These are phyloP conservation scores for Casaregolazyma lundiana DNA, from an alignment of 1,139 yeast genomes.

Conservation along the genomic window DNA sequence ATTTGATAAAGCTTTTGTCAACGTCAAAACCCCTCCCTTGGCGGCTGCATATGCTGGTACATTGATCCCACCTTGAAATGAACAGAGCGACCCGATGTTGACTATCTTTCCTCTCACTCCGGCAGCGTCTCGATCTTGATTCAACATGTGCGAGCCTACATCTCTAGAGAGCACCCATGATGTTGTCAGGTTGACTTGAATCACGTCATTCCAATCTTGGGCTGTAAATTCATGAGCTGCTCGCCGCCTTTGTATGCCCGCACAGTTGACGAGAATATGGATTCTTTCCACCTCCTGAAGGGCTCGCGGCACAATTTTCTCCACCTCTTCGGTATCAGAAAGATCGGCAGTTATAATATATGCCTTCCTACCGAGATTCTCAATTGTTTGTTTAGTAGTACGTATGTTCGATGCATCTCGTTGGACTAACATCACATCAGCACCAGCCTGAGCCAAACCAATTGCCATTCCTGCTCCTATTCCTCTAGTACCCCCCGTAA, in stretches of 20 bases:
- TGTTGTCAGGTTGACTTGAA: conserved; percentile 47
- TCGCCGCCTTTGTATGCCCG: conserved; percentile 44
- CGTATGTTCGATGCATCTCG: too few species aligned
- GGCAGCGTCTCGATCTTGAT: conserved; percentile 29
- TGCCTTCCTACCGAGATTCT: conserved; percentile 29
- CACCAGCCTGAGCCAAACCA: conserved; percentile 42
- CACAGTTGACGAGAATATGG: conserved; percentile 53
- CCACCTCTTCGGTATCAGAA: conserved; percentile 29
- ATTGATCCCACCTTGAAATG: conserved; percentile 42
- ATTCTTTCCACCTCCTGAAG: conserved; percentile 34
- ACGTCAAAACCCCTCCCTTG: conserved; percentile 47
- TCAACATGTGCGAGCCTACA: conserved; percentile 43
- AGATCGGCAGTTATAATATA: conserved; percentile 29
- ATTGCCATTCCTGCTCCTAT: conserved; percentile 41
- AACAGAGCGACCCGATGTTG: conserved; percentile 53
- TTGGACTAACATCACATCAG: conserved; percentile 37
- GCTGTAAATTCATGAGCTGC: conserved; percentile 38
- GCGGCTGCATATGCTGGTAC: conserved; percentile 49
- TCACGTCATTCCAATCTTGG: conserved; percentile 41
- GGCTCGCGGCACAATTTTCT: conserved; percentile 31
- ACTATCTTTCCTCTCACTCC: conserved; percentile 57
- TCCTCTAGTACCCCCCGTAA: conserved; percentile 44
- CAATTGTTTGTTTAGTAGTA: conserved; percentile 22
- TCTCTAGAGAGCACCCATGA: conserved; percentile 45
- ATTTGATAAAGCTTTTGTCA: conserved; percentile 47